These are phyloP conservation scores for Centella asiatica DNA, from an alignment of 129 eudicot genomes.

Conservation along the genomic window DNA sequence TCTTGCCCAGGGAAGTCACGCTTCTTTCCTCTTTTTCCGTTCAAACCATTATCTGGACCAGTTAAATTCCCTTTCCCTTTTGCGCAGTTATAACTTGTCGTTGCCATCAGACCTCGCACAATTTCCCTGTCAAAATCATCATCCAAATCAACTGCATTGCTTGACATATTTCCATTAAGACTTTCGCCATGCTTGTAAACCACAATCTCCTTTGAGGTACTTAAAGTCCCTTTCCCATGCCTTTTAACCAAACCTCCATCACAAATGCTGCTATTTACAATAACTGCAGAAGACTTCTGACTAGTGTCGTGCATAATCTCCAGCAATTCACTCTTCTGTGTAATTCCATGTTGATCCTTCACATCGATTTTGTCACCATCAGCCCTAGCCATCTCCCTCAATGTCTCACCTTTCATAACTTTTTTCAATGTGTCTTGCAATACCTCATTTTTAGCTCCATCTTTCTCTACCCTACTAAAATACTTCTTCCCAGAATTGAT, in stretches of 20 bases:
- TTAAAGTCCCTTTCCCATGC: too few relatives aligned
- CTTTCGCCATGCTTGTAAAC: constrained; percentile 10
- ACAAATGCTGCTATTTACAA: too few relatives aligned
- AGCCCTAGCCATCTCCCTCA: too few relatives aligned
- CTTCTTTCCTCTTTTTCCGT: constrained; percentile 20
- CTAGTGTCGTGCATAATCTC: too few relatives aligned
- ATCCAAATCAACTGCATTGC: constrained; percentile 13
- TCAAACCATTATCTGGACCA: constrained; percentile 6
- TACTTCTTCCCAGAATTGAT: constrained; percentile 19
- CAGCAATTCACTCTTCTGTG: constrained; percentile 26
- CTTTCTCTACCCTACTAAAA: background rate
- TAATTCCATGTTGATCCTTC: constrained; percentile 18
- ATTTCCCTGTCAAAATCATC: constrained; percentile 23
- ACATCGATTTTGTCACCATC: too few relatives aligned
- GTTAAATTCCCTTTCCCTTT: constrained; percentile 13
- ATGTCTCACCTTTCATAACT: too few relatives aligned
- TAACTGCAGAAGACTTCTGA: too few relatives aligned
- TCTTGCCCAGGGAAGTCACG: constrained; percentile 20
- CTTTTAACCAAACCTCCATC: too few relatives aligned
- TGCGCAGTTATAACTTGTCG: constrained; percentile 21
- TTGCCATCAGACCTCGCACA: constrained; percentile 48
- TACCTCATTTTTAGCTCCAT: too few relatives aligned
- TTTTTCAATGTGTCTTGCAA: too few relatives aligned
- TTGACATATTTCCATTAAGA: constrained; percentile 11
- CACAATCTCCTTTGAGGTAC: too few relatives aligned